Evolutionary conservation across 1,284 basidiomycete species (phyloP).

Genomic region (Heterobasidion parviporum): DNA sequence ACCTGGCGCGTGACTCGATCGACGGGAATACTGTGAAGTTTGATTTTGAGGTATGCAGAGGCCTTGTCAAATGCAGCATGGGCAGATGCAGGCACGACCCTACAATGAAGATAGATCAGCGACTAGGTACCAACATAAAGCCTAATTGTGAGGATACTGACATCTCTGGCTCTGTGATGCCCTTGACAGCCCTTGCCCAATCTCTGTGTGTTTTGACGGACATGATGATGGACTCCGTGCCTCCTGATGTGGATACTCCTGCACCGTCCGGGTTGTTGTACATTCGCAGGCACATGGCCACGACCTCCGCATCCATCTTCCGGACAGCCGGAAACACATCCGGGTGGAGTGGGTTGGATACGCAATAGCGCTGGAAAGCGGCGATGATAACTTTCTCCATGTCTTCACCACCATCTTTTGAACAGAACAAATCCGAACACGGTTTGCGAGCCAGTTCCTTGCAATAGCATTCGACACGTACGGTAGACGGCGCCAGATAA

Average conservation of each 20-base stretch:
- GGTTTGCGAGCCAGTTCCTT: not conserved
- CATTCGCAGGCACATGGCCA: conserved; percentile 87
- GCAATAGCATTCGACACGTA: conserved; percentile 31
- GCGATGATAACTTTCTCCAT: conserved; percentile 64
- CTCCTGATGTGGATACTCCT: conserved; percentile 90
- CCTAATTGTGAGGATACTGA: conserved; percentile 25
- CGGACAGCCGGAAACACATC: conserved; percentile 92
- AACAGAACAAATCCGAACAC: conserved; percentile 3
- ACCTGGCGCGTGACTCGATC: conserved; percentile 77
- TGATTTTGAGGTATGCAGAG: conserved; percentile 86
- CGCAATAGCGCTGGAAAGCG: conserved; percentile 64
- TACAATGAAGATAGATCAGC: conserved; percentile 21
- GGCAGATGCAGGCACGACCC: conserved; percentile 79
- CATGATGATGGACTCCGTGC: conserved; percentile 95
- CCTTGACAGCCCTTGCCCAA: conserved; percentile 82
- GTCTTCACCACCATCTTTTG: conserved; percentile 75
- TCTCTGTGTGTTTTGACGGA: conserved; percentile 91
- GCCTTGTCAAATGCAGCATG: conserved; percentile 97
- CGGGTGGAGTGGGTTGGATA: conserved; percentile 91
- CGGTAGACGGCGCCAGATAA: conserved; percentile 87
- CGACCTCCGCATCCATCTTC: conserved; percentile 97
- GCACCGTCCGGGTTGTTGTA: conserved; percentile 83
- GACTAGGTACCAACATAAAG: not conserved
- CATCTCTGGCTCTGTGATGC: conserved; percentile 92
- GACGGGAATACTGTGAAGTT: conserved; percentile 86